Evolutionary conservation across 75 land plant species (phyloP), one percentile per base, ranked within the genome.

Genomic region (Pinus taeda): DNA sequence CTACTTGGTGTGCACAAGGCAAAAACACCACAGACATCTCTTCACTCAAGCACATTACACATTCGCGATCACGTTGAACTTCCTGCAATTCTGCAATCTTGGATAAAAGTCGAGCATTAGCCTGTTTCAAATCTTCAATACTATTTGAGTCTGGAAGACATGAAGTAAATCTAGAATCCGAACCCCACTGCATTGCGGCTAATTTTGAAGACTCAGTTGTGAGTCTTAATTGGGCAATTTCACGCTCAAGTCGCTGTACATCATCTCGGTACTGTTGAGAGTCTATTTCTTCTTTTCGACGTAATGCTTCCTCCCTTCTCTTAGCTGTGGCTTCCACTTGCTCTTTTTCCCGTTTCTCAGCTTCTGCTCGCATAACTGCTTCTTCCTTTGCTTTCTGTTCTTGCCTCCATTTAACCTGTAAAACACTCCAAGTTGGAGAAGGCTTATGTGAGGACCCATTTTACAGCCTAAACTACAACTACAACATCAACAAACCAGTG

Each of bases 11-110:
- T 15, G 98, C 96, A 87, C 98, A 95, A 3, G 98, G 98, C 18
- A 95, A 85, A 69, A 95, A 95, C 55, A 95, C 93, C 49, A 95
- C 98, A 4, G 98, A 91, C 96, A 91, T 95, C 83, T 95, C 98
- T 83, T 95, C 96, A 62, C 92, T 84, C 76, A 95, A 82, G 85
- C 98, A 95, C 98, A 95, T 93, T 42, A 95, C 98, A 81, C 98
- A 95, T 77, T 95, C 96, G 26, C 98, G 76, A 33, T 95, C 94
- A 29, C 96, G 89, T 75, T 83, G 87, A 55, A 95, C 81, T 15
- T 88, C 82, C 21, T 82, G 80, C 11, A 84, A 73, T 49, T 82
- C 83, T 55, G 76, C 80, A 37, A 81, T 72, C 66, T 88, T 85
- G 42, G 59, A 80, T 0, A 78, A 15, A 71, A 81, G 59, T 21